Evolutionary conservation across 805 yeast genomes (phyloP).

Genomic region (Yamadazyma laniorum): DNA sequence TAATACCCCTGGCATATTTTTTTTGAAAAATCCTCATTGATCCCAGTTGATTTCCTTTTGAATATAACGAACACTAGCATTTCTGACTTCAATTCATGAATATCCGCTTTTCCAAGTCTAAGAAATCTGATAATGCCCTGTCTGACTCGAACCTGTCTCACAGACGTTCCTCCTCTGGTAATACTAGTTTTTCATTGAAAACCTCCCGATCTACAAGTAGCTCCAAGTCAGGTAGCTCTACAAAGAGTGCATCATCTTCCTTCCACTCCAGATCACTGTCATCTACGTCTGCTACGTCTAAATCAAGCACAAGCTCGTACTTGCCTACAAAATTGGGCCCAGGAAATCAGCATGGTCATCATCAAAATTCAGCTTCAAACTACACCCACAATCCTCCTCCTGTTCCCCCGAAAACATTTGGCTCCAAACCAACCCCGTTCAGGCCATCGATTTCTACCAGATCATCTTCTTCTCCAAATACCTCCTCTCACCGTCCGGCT

Average conservation of each 20-base stretch:
- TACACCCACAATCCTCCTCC: slow-evolving; percentile 3
- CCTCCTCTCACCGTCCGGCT: too few relatives aligned
- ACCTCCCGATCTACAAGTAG: slow-evolving; percentile 6
- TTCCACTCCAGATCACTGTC: slow-evolving; percentile 15
- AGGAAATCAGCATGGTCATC: too few relatives aligned
- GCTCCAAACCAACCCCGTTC: not conserved
- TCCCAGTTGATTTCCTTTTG: not conserved
- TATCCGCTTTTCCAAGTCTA: slow-evolving; percentile 7
- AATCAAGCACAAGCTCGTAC: slow-evolving; percentile 5
- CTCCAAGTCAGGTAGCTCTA: slow-evolving; percentile 2
- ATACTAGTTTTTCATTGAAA: slow-evolving; percentile 10
- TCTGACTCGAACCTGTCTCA: slow-evolving; percentile 3
- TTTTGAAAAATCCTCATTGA: too few relatives aligned
- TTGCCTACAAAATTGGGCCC: not conserved
- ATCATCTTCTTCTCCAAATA: slow-evolving; percentile 23
- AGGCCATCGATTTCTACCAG: not conserved
- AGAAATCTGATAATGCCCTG: slow-evolving; percentile 3
- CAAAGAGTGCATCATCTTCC: slow-evolving; percentile 3
- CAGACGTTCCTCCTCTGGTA: slow-evolving; percentile 9
- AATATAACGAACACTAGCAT: not conserved
- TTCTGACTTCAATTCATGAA: slow-evolving; percentile 3
- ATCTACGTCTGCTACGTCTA: slow-evolving; percentile 12
- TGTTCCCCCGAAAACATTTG: not conserved
- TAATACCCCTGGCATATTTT: not conserved
- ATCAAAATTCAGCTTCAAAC: slow-evolving; percentile 1